Conservation (phyloP, 2,329 filamentous ascomycete genomes). For the Clarireedia homoeocarpa region DNA sequence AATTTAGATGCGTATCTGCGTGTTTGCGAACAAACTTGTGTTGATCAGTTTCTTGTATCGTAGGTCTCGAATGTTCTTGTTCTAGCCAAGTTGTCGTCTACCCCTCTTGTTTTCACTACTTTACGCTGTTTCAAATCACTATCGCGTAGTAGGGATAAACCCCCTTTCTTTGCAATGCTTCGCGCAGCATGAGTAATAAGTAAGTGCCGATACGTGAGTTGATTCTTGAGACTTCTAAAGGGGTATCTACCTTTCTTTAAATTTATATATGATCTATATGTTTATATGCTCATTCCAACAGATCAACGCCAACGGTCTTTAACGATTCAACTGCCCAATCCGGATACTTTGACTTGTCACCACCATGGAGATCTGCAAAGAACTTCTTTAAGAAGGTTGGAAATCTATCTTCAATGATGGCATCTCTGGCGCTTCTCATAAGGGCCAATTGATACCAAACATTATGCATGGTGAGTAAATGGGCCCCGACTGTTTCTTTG, state of each 20-base stretch:
- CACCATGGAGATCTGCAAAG: slow-evolving; percentile 64
- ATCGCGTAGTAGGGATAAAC: neutral
- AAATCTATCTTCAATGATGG: slow-evolving; percentile 75
- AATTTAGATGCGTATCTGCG: too few species aligned
- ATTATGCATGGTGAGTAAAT: slow-evolving; percentile 85
- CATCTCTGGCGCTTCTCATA: slow-evolving; percentile 66
- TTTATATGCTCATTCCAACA: slow-evolving; percentile 35
- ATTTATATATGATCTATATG: neutral
- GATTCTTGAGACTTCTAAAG: neutral
- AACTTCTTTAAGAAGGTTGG: slow-evolving; percentile 72
- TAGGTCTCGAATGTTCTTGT: too few species aligned
- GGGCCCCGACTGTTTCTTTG: slow-evolving; percentile 90
- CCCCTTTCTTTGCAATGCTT: neutral
- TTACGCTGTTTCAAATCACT: too few species aligned
- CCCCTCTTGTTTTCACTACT: too few species aligned
- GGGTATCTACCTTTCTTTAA: slow-evolving; percentile 4
- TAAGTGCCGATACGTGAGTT: neutral
- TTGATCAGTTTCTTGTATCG: too few species aligned
- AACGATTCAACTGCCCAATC: slow-evolving; percentile 79
- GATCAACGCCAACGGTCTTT: slow-evolving; percentile 69
- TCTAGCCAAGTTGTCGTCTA: too few species aligned
- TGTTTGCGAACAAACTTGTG: too few species aligned
- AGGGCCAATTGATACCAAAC: slow-evolving; percentile 84
- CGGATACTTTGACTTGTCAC: slow-evolving; percentile 60
- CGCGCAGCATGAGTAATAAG: neutral